Percentiles rank a stretch among this genome's conserved stretches.
Conservation (phyloP, 257 asterid genomes). For the Perilla frutescens region DNA sequence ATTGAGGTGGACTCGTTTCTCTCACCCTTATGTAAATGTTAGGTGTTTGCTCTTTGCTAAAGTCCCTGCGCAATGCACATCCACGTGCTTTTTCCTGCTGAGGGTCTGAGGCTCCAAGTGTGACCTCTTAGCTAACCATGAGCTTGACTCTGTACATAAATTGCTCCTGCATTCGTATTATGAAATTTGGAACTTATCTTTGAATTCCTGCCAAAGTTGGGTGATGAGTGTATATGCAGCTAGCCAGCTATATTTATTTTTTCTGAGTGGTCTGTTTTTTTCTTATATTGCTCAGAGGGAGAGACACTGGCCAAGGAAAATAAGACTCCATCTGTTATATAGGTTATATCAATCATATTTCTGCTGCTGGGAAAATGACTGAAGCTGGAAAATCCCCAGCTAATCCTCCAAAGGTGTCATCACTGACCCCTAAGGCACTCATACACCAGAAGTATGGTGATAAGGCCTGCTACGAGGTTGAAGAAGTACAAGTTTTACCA, state of each 20-base stretch:
- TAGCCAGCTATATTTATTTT: not conserved
- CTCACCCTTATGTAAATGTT: not conserved
- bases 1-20: not conserved
- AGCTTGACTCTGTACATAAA: not conserved
- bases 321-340: constrained; percentile 13
- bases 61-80: not conserved
- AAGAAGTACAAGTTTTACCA: constrained; percentile 67
- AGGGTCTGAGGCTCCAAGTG: not conserved
- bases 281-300: not conserved
- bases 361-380: constrained; percentile 39
- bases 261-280: not conserved
- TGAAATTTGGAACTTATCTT: not conserved
- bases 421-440: constrained; percentile 82
- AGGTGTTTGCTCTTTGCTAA: not conserved
- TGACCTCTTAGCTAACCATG: not conserved
- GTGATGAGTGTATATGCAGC: not conserved
- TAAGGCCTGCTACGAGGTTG: constrained; percentile 72
- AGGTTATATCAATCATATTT: constrained; percentile 10
- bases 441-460: constrained; percentile 76
- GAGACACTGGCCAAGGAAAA: constrained; percentile 1
- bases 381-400: constrained; percentile 47
- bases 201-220: not conserved
- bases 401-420: constrained; percentile 52
- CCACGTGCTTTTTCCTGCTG: not conserved
- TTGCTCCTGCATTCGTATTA: not conserved